Base-by-base conservation (phyloP, 2,329 filamentous ascomycete species). In the Lachnellula subtilissima region DNA sequence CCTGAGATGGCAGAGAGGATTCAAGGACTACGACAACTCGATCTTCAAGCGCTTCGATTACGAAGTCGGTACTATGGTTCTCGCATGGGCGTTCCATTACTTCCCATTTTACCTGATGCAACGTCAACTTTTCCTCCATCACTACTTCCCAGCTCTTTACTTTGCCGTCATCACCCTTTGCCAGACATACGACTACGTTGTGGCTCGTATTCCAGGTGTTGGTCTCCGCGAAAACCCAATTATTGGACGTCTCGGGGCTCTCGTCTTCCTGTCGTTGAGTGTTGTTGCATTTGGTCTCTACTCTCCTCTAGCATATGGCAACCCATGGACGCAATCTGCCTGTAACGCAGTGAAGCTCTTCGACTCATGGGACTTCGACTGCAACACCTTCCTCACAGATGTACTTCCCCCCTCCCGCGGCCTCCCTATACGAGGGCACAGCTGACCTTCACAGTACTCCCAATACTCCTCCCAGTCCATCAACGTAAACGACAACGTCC, bases 91-190 rank as follows among this genome's bases (percentile, higher is more conserved):
- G 48, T 87, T 99, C 73, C 94, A 99, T 75, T 99, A 97, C 78
- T 97, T 99, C 79, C 94, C 94, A 11, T 99, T 99, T 78, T 99
- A 86, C 77, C 82, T 99, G 56, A 97, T 99, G 94, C 86, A 94
- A 71, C 91, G 94, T 66, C 94, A 99, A 75, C 85, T 99, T 37
- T 99, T 99, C 81, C 79, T 99, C 60, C 94, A 99, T 74, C 94
- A 99, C 76, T 99, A 99, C 74, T 94, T 99, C 74, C 94, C 94
- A 0, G 94, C 94, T 2, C 83, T 99, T 14, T 96, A 96, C 76
- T 99, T 99, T 71, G 91, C 89, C 60, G 85, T 99, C 67, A 86
- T 97, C 64, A 86, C 89, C 8, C 81, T 97, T 55, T 94, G 87
- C 73, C 93, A 97, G 73, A 82, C 89, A 50, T 93, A 91, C 73